phyloP scores from a whole-genome alignment of 129 eudicot species.

The Escallonia rubra region DNA sequence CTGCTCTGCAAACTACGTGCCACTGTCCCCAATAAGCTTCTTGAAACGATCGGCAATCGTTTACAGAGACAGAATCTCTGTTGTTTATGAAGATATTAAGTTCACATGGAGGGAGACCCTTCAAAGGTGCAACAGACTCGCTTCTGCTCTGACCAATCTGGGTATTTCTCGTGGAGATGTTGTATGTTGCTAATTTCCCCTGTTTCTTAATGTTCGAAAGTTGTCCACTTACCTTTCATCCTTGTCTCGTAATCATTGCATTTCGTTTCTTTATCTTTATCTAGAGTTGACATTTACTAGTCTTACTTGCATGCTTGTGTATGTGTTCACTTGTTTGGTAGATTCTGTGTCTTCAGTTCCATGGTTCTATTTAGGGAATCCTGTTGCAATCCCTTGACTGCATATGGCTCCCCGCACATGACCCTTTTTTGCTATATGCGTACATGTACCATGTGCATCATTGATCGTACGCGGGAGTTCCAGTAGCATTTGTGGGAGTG shows the following conservation, averaged over 20 bases:
- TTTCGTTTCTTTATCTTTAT: background rate
- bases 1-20: constrained; percentile 50
- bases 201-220: background rate
- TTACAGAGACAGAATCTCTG: constrained; percentile 26
- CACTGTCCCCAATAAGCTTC: constrained; percentile 47
- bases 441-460: too few relatives aligned
- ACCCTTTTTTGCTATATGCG: too few relatives aligned
- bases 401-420: too few relatives aligned
- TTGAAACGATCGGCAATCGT: constrained; percentile 42
- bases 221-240: too few relatives aligned
- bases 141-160: constrained; percentile 38
- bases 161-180: constrained; percentile 41
- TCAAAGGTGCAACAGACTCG: constrained; percentile 30
- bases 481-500: too few relatives aligned
- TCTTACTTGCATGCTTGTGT: background rate
- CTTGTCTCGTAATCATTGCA: too few relatives aligned
- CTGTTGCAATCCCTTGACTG: too few relatives aligned
- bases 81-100: constrained; percentile 23
- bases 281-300: background rate
- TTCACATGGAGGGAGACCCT: constrained; percentile 46
- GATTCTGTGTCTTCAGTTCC: too few relatives aligned
- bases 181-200: constrained; percentile 18
- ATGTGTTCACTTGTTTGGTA: too few relatives aligned
- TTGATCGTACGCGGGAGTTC: too few relatives aligned
- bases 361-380: too few relatives aligned